phyloP scores from a whole-genome alignment of 192 early-diverging fungal genomes.

The Ambispora gerdemannii region DNA sequence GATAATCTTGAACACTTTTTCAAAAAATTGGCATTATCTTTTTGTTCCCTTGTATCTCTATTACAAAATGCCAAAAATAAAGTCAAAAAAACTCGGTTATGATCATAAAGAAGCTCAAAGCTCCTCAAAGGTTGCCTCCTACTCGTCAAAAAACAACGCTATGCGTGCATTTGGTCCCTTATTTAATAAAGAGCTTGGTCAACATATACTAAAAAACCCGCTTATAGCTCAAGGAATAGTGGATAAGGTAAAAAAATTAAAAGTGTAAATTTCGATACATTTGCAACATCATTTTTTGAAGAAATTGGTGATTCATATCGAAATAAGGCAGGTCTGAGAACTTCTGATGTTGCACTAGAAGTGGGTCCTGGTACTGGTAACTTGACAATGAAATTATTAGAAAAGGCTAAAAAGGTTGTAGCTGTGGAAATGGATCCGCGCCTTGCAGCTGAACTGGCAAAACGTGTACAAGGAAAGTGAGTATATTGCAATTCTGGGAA shows the following conservation, averaged over 20 bases:
- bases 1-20: neutral
- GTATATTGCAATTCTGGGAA: slow-evolving; percentile 30
- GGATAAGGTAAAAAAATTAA: slow-evolving; percentile 75
- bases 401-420: slow-evolving; percentile 87
- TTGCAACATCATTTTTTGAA: too few relatives aligned
- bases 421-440: slow-evolving; percentile 97
- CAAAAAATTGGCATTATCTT: neutral
- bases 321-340: slow-evolving; percentile 46
- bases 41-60: neutral
- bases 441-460: slow-evolving; percentile 92
- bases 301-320: neutral
- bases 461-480: slow-evolving; percentile 94
- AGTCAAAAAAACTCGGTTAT: slow-evolving; percentile 26
- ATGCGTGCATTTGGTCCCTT: slow-evolving; percentile 74
- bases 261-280: too few relatives aligned
- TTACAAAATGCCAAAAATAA: slow-evolving; percentile 32
- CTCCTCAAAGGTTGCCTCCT: slow-evolving; percentile 30
- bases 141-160: slow-evolving; percentile 27
- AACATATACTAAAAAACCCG: slow-evolving; percentile 99
- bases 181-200: slow-evolving; percentile 96
- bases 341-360: slow-evolving; percentile 82
- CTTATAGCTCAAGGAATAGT: slow-evolving; percentile 94
- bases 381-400: slow-evolving; percentile 91
- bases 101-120: slow-evolving; percentile 35
- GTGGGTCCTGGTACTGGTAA: slow-evolving; percentile 99